Base-by-base conservation (phyloP, 164 flowering plant genomes). In the Nymphaea thermarum region DNA sequence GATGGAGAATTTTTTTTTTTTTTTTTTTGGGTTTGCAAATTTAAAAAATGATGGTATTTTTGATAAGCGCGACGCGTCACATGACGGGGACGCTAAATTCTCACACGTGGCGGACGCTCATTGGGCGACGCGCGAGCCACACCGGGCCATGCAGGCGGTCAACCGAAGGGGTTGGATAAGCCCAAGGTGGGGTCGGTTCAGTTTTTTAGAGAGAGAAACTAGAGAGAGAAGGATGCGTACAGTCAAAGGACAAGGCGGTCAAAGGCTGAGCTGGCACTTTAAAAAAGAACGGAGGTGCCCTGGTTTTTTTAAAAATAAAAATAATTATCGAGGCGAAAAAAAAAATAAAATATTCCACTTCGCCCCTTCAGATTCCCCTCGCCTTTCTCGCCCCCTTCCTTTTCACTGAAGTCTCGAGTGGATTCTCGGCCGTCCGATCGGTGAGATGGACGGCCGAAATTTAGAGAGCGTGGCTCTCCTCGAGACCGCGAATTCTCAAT, bases 181-280 rank as follows among this genome's bases (percentile, higher is more conserved):
- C 57, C 14, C 57, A 51, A 51, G 8, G 57, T 51, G 57, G 15
- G 15, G 57, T 51, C 14, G 3, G 57, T 8, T 10, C 57, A 5
- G 8, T 51, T 51, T 51, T 51, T 51, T 45, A 47, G 55, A 47
- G 55, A 47, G 55, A 47, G 3, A 47, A 47, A 25, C 55, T 47
- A 4, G 6, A 51, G 57, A 5, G 57, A 51, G 68, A 70, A 70
- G 70, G 51, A 70, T 73, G 70, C 79, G 64, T 77, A 65, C 76
- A 76, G 71, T 72, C 43, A 47, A 62, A 63, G 66, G 55, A 41
- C 11, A 44, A 42, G 51, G 53, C 68, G 66, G 84, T 79, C 80
- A 77, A 76, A 72, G 45, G 71, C 74, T 67, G 75, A 76, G 71
- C 78, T 78, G 76, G 76, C 78, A 74, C 81, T 78, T 81, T 78